Percentiles rank a stretch among this genome's conserved stretches.
These are phyloP conservation scores for Talaromyces funiculosus DNA, from an alignment of 2,329 filamentous ascomycete species.

Conservation along the genomic window DNA sequence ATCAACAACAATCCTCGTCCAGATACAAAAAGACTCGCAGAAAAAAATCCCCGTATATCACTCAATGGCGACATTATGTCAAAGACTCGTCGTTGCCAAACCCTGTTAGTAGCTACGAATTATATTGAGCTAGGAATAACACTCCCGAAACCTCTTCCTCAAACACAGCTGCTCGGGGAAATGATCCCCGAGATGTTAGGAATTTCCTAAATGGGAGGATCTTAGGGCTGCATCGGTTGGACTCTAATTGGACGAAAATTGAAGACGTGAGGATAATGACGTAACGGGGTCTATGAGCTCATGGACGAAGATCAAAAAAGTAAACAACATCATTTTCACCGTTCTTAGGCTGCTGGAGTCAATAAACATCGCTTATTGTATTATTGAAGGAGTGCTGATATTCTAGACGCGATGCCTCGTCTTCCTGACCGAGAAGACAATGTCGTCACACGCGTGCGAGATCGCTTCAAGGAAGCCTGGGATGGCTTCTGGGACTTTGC, in stretches of 20 bases:
- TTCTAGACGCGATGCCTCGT: too few relatives aligned
- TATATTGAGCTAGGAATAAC: too few relatives aligned
- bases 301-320: neutral
- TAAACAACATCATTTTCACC: neutral
- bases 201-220: neutral
- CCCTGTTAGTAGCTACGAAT: too few relatives aligned
- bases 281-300: neutral
- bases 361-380: neutral
- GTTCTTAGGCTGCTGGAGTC: neutral
- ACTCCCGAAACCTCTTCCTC: too few relatives aligned
- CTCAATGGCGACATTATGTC: too few relatives aligned
- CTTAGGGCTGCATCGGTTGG: neutral
- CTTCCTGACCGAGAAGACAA: neutral
- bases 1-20: neutral
- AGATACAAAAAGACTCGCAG: neutral
- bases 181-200: neutral
- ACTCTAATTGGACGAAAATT: neutral
- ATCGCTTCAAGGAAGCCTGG: conserved; percentile 1
- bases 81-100: too few relatives aligned
- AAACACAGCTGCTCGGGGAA: too few relatives aligned
- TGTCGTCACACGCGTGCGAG: neutral
- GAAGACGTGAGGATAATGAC: neutral
- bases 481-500: conserved; percentile 8
- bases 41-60: neutral
- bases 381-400: too few relatives aligned